Conservation (phyloP, 2,329 filamentous ascomycete genomes). For the Ophiostoma angusticollis region DNA sequence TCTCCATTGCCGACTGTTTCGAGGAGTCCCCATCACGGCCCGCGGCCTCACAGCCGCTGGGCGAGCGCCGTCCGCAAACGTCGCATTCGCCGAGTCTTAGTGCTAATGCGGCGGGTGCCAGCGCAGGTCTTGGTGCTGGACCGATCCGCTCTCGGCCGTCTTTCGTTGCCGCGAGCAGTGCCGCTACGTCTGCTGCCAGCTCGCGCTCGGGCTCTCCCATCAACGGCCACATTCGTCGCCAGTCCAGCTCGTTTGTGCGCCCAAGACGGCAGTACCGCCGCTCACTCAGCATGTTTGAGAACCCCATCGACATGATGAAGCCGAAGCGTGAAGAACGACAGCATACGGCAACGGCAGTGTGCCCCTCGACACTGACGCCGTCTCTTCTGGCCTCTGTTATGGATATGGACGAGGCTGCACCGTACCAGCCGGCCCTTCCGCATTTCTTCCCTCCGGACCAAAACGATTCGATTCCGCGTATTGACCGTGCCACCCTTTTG, state of each 20-base stretch:
- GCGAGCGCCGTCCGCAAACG: constrained; percentile 47
- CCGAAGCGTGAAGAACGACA: constrained; percentile 49
- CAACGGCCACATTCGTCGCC: constrained; percentile 51
- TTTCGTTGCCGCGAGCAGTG: constrained; percentile 43
- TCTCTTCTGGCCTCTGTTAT: constrained; percentile 59
- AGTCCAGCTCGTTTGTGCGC: constrained; percentile 56
- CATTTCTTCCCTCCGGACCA: constrained; percentile 73
- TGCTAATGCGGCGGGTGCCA: constrained; percentile 16
- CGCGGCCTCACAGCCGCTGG: neutral
- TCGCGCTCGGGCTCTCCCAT: constrained; percentile 65
- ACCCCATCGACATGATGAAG: constrained; percentile 77
- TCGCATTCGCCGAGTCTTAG: constrained; percentile 44
- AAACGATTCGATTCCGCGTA: constrained; percentile 77
- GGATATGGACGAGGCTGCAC: constrained; percentile 58
- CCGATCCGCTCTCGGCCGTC: constrained; percentile 52
- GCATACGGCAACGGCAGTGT: constrained; percentile 36
- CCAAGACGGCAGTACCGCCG: constrained; percentile 82
- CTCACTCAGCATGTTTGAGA: constrained; percentile 96
- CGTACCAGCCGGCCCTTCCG: constrained; percentile 61
- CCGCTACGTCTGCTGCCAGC: constrained; percentile 17
- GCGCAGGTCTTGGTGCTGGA: constrained; percentile 32
- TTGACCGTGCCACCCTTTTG: constrained; percentile 67
- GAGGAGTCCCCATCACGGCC: constrained; percentile 59
- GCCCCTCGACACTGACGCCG: constrained; percentile 22
- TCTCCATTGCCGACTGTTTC: constrained; percentile 71